A percentile compares a stretch with the other conserved stretches of the same genome.
Conservation (phyloP, 2,329 filamentous ascomycete species). For the Bipolaris sorokiniana region DNA sequence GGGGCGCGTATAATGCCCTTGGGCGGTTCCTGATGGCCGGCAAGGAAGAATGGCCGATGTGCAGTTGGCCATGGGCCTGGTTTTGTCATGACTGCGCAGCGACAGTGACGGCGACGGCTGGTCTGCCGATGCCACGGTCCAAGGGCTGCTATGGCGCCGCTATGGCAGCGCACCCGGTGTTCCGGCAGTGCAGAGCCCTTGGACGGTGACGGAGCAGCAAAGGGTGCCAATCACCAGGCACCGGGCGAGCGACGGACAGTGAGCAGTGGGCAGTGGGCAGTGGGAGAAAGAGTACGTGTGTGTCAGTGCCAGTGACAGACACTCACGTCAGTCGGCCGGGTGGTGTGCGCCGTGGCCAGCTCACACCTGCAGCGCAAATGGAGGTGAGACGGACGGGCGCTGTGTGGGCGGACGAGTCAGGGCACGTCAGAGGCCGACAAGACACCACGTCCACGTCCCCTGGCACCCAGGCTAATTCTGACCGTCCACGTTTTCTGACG, state of each 20-base stretch:
- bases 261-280: no score
- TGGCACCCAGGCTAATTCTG: slow-evolving; percentile 37
- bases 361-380: slow-evolving; percentile 37
- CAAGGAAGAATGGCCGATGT: slow-evolving; percentile 23
- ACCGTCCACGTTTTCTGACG: slow-evolving; percentile 49
- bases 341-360: slow-evolving; percentile 32
- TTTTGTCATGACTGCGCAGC: slow-evolving; percentile 34
- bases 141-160: slow-evolving; percentile 35
- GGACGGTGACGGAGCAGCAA: slow-evolving; percentile 7
- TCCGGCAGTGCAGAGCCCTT: slow-evolving; percentile 37
- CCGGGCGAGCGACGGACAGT: not conserved
- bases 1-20: not conserved
- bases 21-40: slow-evolving; percentile 18
- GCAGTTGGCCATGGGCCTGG: slow-evolving; percentile 19
- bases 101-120: slow-evolving; percentile 30
- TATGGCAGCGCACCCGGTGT: slow-evolving; percentile 42
- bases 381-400: slow-evolving; percentile 37
- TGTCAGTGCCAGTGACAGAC: not conserved
- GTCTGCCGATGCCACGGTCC: not conserved
- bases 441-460: slow-evolving; percentile 44
- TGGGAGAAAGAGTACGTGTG: not conserved
- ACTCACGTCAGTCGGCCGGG: not conserved
- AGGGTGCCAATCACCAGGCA: slow-evolving; percentile 4
- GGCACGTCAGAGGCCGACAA: slow-evolving; percentile 49
- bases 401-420: slow-evolving; percentile 36